These are phyloP conservation scores for Fagus crenata DNA, from an alignment of 306 rosid species.

Conservation along the genomic window DNA sequence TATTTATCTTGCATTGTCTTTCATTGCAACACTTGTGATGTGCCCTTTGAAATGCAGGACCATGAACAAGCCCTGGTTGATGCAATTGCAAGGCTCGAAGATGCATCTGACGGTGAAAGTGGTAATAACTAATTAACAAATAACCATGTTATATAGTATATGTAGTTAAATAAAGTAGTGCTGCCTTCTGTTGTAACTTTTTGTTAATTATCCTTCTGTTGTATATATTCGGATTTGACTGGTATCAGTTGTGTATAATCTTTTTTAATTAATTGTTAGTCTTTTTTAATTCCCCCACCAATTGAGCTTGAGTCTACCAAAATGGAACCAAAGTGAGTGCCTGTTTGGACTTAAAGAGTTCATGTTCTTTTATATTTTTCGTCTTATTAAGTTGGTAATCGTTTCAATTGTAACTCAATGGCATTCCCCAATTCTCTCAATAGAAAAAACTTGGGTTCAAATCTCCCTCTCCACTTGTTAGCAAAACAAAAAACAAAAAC, in stretches of 20 bases:
- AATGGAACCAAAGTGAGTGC: neutral
- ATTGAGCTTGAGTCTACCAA: neutral
- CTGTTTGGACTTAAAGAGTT: neutral
- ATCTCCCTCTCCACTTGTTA: too few species aligned
- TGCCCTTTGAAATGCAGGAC: conserved; percentile 54
- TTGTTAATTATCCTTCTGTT: neutral
- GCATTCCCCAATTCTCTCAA: too few species aligned
- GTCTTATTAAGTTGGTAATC: neutral
- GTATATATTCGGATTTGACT: conserved; percentile 33
- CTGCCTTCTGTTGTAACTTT: conserved; percentile 43
- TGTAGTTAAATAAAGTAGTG: conserved; percentile 31
- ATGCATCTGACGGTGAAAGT: conserved; percentile 87
- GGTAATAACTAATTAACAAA: conserved; percentile 66
- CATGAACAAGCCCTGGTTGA: conserved; percentile 79
- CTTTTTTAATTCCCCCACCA: neutral
- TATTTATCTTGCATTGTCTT: neutral
- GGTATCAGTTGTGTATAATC: conserved; percentile 16
- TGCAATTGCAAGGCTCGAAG: conserved; percentile 81
- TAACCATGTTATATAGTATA: conserved; percentile 25
- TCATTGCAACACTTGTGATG: conserved; percentile 22
- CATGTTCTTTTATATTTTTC: neutral
- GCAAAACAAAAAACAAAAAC: too few species aligned
- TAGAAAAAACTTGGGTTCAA: too few species aligned
- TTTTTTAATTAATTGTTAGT: conserved; percentile 12
- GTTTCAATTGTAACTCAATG: too few species aligned